A percentile compares a stretch with the other conserved stretches of the same genome.
Evolutionary conservation across 805 yeast species (phyloP).

Genomic region (Starmerella apicola): DNA sequence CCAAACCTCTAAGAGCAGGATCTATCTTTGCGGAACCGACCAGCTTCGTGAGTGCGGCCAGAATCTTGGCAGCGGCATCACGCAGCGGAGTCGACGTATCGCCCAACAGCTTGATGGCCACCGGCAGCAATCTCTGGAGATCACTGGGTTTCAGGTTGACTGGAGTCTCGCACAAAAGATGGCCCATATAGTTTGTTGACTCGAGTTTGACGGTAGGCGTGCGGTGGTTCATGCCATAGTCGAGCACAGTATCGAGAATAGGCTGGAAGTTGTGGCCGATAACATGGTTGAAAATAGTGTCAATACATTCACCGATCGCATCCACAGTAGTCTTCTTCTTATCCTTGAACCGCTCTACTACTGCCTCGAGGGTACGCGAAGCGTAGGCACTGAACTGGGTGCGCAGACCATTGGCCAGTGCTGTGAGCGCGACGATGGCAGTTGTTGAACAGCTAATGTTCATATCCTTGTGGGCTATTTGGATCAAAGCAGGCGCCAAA

Average conservation of each 20-base stretch:
- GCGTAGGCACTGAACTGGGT: slow-evolving; percentile 43
- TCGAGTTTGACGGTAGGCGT: slow-evolving; percentile 75
- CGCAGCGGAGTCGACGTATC: slow-evolving; percentile 83
- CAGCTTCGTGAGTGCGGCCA: slow-evolving; percentile 76
- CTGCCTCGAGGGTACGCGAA: slow-evolving; percentile 39
- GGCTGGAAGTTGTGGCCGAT: slow-evolving; percentile 3
- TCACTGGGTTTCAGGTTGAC: slow-evolving; percentile 41
- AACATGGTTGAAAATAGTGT: slow-evolving; percentile 40
- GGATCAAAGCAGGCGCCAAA: slow-evolving; percentile 51
- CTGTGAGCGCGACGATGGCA: slow-evolving; percentile 55
- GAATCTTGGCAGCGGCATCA: slow-evolving; percentile 57
- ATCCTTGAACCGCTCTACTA: slow-evolving; percentile 77
- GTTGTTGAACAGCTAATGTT: slow-evolving; percentile 75
- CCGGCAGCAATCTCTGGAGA: slow-evolving; percentile 43
- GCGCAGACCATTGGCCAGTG: slow-evolving; percentile 51
- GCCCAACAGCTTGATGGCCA: slow-evolving; percentile 48
- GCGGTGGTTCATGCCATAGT: slow-evolving; percentile 55
- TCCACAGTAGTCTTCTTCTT: slow-evolving; percentile 69
- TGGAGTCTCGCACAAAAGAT: slow-evolving; percentile 45
- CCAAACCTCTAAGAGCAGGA: slow-evolving; percentile 53
- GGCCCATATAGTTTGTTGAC: slow-evolving; percentile 48
- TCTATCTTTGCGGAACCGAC: slow-evolving; percentile 59
- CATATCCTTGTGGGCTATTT: slow-evolving; percentile 64
- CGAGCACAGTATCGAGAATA: slow-evolving; percentile 22
- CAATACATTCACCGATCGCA: slow-evolving; percentile 54